Base-by-base conservation (phyloP, 2,329 filamentous ascomycete species). In the Cercospora sp. region DNA sequence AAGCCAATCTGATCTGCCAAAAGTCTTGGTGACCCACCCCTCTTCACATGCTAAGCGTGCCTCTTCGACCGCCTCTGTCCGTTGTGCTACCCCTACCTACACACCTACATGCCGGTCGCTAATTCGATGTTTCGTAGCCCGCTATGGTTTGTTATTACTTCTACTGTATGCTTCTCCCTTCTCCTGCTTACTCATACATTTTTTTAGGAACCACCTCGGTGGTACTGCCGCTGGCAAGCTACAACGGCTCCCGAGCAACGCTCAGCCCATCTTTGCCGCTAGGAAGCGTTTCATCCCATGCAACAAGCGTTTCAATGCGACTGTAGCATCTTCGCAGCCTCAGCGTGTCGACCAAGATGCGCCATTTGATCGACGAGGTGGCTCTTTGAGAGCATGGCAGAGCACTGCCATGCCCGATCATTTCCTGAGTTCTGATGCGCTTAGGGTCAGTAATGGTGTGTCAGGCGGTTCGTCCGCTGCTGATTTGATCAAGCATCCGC, bases 361-460 rank as follows among this genome's bases (percentile, higher is more conserved):
- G 43, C 71, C 69, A 21, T 68, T 66, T 13, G 69, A 71, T 58
- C 66, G 65, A n/a, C 45, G 59, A 34, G 69, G 63, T 18, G 61
- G 66, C 63, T 68, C 68, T 30, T 60, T 61, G 0, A 67, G 66
- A 61, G 69, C 66, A 6, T 71, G 66, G 34, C 60, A 66, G 26
- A 55, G 62, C 6, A 66, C 69, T 37, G 65, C 69, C 24, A 69
- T 69, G 34, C 69, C 69, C n/a, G 71, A 72, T 24, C 61, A 66
- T 49, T 43, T 70, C 26, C 57, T 67, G 65, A 70, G 57, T 59
- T 37, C 62, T 6, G 64, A 30, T 28, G 61, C 58, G 43, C 59
- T 59, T 26, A 66, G 63, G n/a, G 69, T 72, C 32, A 63, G 70
- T 66, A 28, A n/a, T 53, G 51, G n/a, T 53, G 18, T 28, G 16